Percentiles rank a stretch among this genome's conserved stretches.
Conservation (phyloP, 2,329 filamentous ascomycete species). For the Venturia aucupariae region DNA sequence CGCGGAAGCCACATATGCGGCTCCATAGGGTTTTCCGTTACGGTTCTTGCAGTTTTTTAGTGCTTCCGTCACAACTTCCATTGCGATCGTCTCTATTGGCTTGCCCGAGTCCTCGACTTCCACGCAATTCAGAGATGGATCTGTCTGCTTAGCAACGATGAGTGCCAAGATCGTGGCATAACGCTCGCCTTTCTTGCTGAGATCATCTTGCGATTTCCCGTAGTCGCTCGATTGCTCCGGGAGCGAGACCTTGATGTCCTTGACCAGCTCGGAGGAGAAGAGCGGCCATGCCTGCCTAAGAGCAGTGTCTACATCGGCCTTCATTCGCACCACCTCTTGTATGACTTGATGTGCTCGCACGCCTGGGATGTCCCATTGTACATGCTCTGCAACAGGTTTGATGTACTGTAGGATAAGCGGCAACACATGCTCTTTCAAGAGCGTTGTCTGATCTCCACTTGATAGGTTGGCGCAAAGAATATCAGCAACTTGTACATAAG, state of each 20-base stretch:
- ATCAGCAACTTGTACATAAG: constrained; percentile 58
- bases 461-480: constrained; percentile 32
- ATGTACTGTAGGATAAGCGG: constrained; percentile 48
- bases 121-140: neutral
- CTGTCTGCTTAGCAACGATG: neutral
- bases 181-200: constrained; percentile 57
- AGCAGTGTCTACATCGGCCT: neutral
- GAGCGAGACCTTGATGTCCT: constrained; percentile 61
- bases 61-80: constrained; percentile 19
- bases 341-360: constrained; percentile 31
- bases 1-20: constrained; percentile 48
- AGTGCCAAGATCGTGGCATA: constrained; percentile 45
- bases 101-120: neutral
- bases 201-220: constrained; percentile 57
- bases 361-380: constrained; percentile 42
- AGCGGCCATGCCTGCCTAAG: constrained; percentile 53
- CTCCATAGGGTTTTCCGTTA: constrained; percentile 59
- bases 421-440: constrained; percentile 40
- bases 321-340: constrained; percentile 31
- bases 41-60: constrained; percentile 36
- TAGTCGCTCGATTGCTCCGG: constrained; percentile 77
- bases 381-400: constrained; percentile 34
- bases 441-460: constrained; percentile 36
- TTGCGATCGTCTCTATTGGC: constrained; percentile 18
- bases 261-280: constrained; percentile 52